Evolutionary conservation across 2,329 filamentous ascomycete genomes (phyloP).

Genomic region (Blumeria hordei): DNA sequence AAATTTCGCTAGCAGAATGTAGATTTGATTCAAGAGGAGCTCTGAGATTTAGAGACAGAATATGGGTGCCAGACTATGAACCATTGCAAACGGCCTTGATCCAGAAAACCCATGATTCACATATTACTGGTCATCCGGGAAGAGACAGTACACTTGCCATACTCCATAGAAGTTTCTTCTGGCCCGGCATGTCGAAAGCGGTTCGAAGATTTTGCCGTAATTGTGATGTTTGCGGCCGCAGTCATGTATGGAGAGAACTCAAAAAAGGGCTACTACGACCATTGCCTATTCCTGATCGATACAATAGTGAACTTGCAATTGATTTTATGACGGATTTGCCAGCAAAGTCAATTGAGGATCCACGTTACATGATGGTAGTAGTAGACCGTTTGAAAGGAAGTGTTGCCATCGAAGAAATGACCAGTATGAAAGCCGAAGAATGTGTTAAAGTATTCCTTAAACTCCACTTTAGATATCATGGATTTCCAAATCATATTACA

Average conservation of each 20-base stretch:
- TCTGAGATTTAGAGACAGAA: not conserved
- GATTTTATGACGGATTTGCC: not conserved
- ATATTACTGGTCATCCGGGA: not conserved
- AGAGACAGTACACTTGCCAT: not conserved
- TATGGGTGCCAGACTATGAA: not conserved
- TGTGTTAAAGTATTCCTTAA: not conserved
- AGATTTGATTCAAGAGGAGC: not conserved
- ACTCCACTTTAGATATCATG: not conserved
- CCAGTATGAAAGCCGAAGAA: not conserved
- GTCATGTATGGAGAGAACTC: not conserved
- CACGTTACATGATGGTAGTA: constrained; percentile 1
- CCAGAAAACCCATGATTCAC: not conserved
- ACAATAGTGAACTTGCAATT: not conserved
- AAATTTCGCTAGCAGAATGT: not conserved
- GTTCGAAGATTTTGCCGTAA: not conserved
- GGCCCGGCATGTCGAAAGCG: not conserved
- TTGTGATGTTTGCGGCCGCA: not conserved
- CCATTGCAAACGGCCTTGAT: not conserved
- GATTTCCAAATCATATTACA: not conserved
- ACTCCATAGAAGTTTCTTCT: not conserved
- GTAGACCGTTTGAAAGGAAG: not conserved
- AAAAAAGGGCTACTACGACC: not conserved
- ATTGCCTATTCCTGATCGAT: not conserved
- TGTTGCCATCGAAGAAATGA: not conserved
- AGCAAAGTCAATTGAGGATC: not conserved